Evolutionary conservation across 2,329 filamentous ascomycete species (phyloP).

Genomic region (Fusarium transvaalense): DNA sequence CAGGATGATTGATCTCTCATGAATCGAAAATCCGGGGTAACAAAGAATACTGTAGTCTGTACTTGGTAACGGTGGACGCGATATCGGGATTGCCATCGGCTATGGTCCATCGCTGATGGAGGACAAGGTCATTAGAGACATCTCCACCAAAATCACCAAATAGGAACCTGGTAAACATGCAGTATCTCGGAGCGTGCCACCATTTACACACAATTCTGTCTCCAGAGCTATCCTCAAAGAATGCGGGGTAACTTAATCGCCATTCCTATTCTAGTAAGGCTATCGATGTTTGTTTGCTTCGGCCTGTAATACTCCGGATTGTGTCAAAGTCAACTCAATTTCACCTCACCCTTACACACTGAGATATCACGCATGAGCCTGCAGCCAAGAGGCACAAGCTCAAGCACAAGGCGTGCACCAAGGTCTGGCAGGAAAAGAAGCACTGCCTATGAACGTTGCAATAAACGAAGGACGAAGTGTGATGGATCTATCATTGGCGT

Average conservation of each 20-base stretch:
- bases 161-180: neutral
- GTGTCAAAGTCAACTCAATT: neutral
- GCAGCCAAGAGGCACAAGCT: neutral
- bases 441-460: neutral
- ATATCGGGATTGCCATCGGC: neutral
- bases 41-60: neutral
- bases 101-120: conserved; percentile 14
- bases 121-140: fast-evolving
- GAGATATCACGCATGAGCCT: fast-evolving
- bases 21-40: neutral
- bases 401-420: fast-evolving
- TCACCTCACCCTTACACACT: neutral
- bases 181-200: neutral
- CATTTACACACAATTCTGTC: too few relatives aligned
- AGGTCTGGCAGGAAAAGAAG: conserved; percentile 10
- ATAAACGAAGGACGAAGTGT: conserved; percentile 12
- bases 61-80: neutral
- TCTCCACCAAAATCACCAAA: neutral
- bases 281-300: too few relatives aligned
- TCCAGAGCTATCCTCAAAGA: too few relatives aligned
- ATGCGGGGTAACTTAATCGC: conserved; percentile 2
- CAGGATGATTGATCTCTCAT: neutral
- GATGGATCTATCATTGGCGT: conserved; percentile 1
- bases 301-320: neutral
- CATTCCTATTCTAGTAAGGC: neutral